Base-by-base conservation (phyloP, 176 grass and related monocot genomes). In the Oryza glumipatula region DNA sequence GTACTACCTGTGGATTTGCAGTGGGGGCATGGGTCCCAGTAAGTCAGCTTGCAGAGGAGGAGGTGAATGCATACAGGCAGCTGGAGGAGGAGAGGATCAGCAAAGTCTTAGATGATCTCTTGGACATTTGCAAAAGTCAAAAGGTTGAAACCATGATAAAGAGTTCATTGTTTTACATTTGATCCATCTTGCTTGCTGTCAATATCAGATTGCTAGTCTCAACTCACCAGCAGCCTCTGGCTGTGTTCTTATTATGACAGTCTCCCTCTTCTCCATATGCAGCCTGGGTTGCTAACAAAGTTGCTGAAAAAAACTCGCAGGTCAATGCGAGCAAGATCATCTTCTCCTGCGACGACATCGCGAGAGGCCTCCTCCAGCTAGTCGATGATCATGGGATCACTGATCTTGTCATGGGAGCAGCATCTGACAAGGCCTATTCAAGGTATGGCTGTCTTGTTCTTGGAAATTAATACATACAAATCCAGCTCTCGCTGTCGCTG, bases 11-110 rank as follows among this genome's bases (percentile, higher is more conserved):
- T 73, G 84, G 15, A 77, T 19, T 23, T 91, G 64, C 79, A 95
- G 96, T 95, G 96, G 96, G 95, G 33, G 96, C 93, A 61, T 93
- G 88, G 86, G 94, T 98, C 82, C 90, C 95, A 15, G 87, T 90
- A 51, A 89, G 85, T 80, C 93, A 98, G 47, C 89, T 98, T 19
- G 85, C 87, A 58, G 89, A 89, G 35, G 17, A 93, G 11, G 91
- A 94, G 93, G 96, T 95, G 61, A 73, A 74, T 11, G 93, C 93
- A 41, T 80, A 87, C 73, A 28, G 80, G 85, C 80, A 70, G 83
- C 19, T 85, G 72, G 93, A 95, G 87, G 85, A 84, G 78, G 80
- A 79, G 5, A 98, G 54, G 64, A 80, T 90, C 72, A 73, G 54
- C 81, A 76, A 77, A 38, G 30, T 70, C 77, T 63, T 95, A 54